Conservation (phyloP, 176 grass and related monocot species). For the Hyparrhenia diplandra region DNA sequence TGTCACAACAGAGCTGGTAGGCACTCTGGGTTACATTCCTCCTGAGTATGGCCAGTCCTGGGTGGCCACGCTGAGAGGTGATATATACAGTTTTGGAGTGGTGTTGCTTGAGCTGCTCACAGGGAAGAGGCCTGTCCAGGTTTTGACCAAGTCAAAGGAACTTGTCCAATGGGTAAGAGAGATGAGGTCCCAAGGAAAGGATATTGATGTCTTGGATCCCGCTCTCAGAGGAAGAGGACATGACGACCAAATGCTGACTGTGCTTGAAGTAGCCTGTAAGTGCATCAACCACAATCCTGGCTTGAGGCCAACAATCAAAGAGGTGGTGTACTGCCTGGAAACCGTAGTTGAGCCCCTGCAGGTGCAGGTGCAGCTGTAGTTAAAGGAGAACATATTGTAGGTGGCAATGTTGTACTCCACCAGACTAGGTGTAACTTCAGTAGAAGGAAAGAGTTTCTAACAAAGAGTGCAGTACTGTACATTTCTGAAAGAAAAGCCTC, state of each 20-base stretch:
- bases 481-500: slow-evolving; percentile 22
- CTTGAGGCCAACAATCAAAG: slow-evolving; percentile 61
- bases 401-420: slow-evolving; percentile 16
- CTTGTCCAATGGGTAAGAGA: slow-evolving; percentile 75
- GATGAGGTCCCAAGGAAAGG: slow-evolving; percentile 46
- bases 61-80: slow-evolving; percentile 74
- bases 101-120: slow-evolving; percentile 85
- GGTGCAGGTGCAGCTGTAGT: background rate
- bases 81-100: slow-evolving; percentile 92
- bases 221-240: slow-evolving; percentile 45
- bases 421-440: slow-evolving; percentile 16
- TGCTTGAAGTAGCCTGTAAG: slow-evolving; percentile 67
- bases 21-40: slow-evolving; percentile 91
- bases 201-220: slow-evolving; percentile 54
- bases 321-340: slow-evolving; percentile 61
- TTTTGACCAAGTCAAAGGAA: slow-evolving; percentile 54
- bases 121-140: slow-evolving; percentile 72
- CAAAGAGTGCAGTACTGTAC: slow-evolving; percentile 15
- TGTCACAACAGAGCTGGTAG: slow-evolving; percentile 81
- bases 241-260: slow-evolving; percentile 69
- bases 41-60: slow-evolving; percentile 83
- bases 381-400: slow-evolving; percentile 9
- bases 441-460: slow-evolving; percentile 32
- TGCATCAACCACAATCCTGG: slow-evolving; percentile 66
- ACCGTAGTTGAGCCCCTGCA: slow-evolving; percentile 31